phyloP scores from a whole-genome alignment of 2,329 filamentous ascomycete species.

The Emmonsia crescens region DNA sequence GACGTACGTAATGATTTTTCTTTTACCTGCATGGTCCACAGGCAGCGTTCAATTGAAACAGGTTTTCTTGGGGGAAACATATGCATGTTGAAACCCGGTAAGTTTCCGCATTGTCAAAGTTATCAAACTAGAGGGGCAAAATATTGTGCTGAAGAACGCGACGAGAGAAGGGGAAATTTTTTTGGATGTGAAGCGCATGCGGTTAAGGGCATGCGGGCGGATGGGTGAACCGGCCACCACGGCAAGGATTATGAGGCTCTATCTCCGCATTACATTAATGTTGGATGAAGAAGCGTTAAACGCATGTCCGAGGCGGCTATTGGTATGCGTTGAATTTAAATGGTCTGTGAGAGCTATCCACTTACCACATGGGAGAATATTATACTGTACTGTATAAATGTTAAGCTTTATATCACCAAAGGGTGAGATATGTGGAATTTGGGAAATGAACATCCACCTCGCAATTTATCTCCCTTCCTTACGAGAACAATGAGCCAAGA shows the following conservation, averaged over 20 bases:
- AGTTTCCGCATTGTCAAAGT: not conserved
- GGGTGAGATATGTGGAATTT: not conserved
- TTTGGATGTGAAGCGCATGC: no score
- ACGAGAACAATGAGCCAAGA: no score
- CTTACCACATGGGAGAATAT: not conserved
- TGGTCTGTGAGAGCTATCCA: not conserved
- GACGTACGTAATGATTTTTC: no score
- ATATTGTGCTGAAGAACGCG: not conserved
- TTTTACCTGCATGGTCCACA: no score
- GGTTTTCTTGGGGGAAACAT: no score
- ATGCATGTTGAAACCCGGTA: not conserved
- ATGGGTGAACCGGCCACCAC: not conserved
- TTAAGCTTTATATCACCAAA: not conserved
- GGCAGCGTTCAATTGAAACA: no score
- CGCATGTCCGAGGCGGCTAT: not conserved
- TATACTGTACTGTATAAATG: not conserved
- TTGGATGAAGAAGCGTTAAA: not conserved
- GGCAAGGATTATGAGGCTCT: not conserved
- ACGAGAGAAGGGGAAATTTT: no score
- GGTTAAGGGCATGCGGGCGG: no score
- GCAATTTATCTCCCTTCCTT: no score
- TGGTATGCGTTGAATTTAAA: not conserved
- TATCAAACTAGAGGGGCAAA: not conserved
- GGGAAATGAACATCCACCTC: no score
- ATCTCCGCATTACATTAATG: not conserved